Percentiles rank a stretch among this genome's conserved stretches.
phyloP scores from a whole-genome alignment of 805 yeast genomes.

The Lipomyces chichibuensis region DNA sequence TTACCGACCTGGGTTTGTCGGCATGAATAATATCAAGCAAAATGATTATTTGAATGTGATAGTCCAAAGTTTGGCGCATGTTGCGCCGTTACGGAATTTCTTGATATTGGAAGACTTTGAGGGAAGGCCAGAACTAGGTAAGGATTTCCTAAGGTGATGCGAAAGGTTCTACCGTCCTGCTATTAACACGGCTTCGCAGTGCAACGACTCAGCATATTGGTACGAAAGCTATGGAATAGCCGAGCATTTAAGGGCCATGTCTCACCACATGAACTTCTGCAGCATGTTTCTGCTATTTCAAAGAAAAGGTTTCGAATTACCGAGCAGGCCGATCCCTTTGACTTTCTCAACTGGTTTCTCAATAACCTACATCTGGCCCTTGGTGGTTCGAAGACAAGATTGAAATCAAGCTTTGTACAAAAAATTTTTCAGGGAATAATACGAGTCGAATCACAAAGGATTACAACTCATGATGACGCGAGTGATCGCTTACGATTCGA shows the following conservation, averaged over 20 bases:
- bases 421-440: constrained; percentile 60
- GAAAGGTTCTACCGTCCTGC: not conserved
- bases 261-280: constrained; percentile 68
- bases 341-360: constrained; percentile 62
- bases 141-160: not conserved
- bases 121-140: constrained; percentile 43
- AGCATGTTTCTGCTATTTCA: constrained; percentile 51
- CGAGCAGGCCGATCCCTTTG: constrained; percentile 56
- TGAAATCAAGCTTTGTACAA: constrained; percentile 42
- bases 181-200: constrained; percentile 28
- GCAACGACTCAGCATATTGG: constrained; percentile 50
- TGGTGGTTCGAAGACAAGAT: constrained; percentile 40
- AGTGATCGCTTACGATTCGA: constrained; percentile 38
- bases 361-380: constrained; percentile 49
- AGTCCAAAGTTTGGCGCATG: constrained; percentile 60
- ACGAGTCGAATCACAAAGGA: constrained; percentile 42
- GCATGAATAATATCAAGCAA: constrained; percentile 57
- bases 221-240: constrained; percentile 67
- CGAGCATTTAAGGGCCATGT: constrained; percentile 61
- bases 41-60: constrained; percentile 63
- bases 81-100: constrained; percentile 53
- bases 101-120: constrained; percentile 44
- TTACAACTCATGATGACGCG: constrained; percentile 36
- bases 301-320: constrained; percentile 50
- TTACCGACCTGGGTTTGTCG: constrained; percentile 67